Evolutionary conservation across 768 basidiomycete genomes (phyloP), one percentile per base, ranked within the genome.

Genomic region (Suillus subaureus): DNA sequence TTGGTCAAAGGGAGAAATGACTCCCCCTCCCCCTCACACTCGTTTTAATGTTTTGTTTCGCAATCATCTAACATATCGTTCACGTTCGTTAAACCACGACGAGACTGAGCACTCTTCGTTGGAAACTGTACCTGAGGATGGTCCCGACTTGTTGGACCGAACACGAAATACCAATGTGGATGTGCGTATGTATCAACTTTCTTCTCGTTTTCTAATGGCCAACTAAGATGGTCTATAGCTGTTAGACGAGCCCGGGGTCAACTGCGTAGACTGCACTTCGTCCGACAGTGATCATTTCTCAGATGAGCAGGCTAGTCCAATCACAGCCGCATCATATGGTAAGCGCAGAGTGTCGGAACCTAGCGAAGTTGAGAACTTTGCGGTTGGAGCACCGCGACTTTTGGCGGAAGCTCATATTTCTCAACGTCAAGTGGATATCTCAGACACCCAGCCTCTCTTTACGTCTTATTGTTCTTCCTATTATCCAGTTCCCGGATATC

Each of bases 1-100:
- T 60, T 42, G 40, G 26, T 18, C 6, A 9, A 57, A 39, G 35
- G 37, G 16, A 58, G 40, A 15, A 28, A 60, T 60, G 58, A 31
- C 40, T 60, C 40, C 40, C 58, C 26, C 40, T 60, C 40, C 26
- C 58, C 26, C 26, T 21, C 58, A 58, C 37, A 18, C 57, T 58
- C 57, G 8, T 23, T 58, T 40, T 11, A 21, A 60, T 11, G 28
- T 28, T 60, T 31, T 60, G 21, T 31, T 60, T 42, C 58, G 18
- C 26, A 60, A 60, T 3, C 26, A 42, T 42, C 26, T 21, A 3
- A 4, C 9, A 37, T 13, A 28, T 12, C 26, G 21, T 13, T 42
- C 40, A 40, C 58, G 39, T 42, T 60, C 58, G 26, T 60, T 31
- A 21, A 28, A 21, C 2, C 18, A 6, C 28, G 58, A 18, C 4